Evolutionary conservation across 768 basidiomycete species (phyloP).

Genomic region (Leucocoprinus sp.): DNA sequence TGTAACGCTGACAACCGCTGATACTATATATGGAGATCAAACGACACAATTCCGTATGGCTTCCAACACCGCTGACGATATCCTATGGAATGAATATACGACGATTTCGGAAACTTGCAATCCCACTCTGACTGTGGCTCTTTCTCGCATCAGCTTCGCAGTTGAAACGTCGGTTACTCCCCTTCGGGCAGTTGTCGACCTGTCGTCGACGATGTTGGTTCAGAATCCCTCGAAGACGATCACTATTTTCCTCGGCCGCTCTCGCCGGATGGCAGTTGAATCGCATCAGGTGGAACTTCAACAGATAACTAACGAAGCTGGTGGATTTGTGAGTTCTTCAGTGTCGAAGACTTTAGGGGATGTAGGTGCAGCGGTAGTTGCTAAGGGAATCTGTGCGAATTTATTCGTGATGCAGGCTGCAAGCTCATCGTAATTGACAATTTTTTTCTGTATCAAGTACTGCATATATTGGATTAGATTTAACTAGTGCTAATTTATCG

Average conservation of each 20-base stretch:
- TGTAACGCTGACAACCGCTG: slow-evolving; percentile 44
- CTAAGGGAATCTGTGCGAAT: slow-evolving; percentile 39
- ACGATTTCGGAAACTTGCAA: neutral
- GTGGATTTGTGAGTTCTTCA: slow-evolving; percentile 40
- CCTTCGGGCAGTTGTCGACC: slow-evolving; percentile 46
- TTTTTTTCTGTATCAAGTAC: neutral
- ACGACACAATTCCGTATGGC: slow-evolving; percentile 60
- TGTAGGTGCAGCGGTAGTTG: slow-evolving; percentile 61
- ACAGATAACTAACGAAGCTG: slow-evolving; percentile 32
- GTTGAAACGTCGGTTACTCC: slow-evolving; percentile 41
- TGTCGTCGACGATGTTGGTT: slow-evolving; percentile 24
- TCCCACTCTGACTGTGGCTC: slow-evolving; percentile 22
- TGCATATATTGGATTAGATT: neutral
- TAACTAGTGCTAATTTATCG: too few relatives aligned
- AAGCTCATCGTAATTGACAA: neutral
- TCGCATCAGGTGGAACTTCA: slow-evolving; percentile 53
- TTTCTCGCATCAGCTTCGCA: slow-evolving; percentile 60
- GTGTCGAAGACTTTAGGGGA: slow-evolving; percentile 71
- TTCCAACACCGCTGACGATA: slow-evolving; percentile 77
- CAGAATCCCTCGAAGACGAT: slow-evolving; percentile 33
- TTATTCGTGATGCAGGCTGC: slow-evolving; percentile 50
- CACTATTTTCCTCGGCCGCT: slow-evolving; percentile 66
- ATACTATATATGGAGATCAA: slow-evolving; percentile 64
- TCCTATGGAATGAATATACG: slow-evolving; percentile 66
- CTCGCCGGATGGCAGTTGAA: slow-evolving; percentile 58